Evolutionary conservation across 768 basidiomycete species (phyloP), one percentile per base, ranked within the genome.

Genomic region (Boletus tomentosulus): DNA sequence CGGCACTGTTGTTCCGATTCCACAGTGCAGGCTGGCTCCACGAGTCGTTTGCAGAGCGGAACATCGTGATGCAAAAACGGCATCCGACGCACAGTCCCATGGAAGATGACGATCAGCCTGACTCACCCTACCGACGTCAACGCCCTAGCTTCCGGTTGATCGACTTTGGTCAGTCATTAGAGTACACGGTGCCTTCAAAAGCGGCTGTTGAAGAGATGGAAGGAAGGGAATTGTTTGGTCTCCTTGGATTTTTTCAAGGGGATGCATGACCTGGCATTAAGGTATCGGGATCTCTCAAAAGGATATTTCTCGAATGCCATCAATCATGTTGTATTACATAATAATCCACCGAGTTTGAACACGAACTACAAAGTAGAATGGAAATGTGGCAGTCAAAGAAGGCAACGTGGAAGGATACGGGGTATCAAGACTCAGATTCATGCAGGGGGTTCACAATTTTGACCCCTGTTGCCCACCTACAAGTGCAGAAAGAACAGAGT

Each of bases 81-180:
- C 77, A 77, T 15, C 66, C 77, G 19, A 65, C 64, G 5, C 47
- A 49, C n/a, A 57, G 22, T 37, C 64, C 64, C 9, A 28, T 58
- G 24, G 44, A 66, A 3, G 53, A 49, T 3, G 22, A 33, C 1
- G 30, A 50, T 3, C 0, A 47, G 11, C 33, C 22, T 25, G 41
- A 42, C 2, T 0, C 30, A 4, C 35, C 53, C 6, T 33, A 52
- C 19, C 22, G 13, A 54, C 43, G 53, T 31, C 37, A 49, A 16
- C 38, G 4, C 0, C 16, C 48, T 11, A 62, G 72, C 48, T 80
- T 77, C 58, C 75, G 79, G 27, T 47, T 81, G 51, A 78, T 79
- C 50, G 79, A 81, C 57, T 78, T 79, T 41, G 78, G 79, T n/a
- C 70, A 78, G 43, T 66, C 69, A 25, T 33, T 19, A 16, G 8